Evolutionary conservation across 805 yeast genomes (phyloP).

Genomic region (Suhomyces pyralidae): DNA sequence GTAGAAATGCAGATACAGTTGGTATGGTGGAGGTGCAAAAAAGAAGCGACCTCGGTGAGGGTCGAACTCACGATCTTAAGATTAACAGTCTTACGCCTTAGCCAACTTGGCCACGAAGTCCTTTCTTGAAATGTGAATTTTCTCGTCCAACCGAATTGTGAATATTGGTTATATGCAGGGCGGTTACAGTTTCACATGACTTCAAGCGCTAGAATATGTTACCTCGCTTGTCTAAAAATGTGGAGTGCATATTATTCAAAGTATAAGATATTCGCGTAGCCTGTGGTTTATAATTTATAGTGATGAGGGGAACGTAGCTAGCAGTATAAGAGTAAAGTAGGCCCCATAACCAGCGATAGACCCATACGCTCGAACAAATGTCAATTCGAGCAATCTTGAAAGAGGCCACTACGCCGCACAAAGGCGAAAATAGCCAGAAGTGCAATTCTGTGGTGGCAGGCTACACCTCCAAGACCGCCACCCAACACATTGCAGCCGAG

Average conservation of each 20-base stretch:
- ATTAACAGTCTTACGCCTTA: conserved; percentile 18
- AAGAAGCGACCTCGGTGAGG: conserved; percentile 15
- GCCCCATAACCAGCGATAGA: not conserved
- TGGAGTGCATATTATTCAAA: not conserved
- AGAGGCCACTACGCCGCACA: not conserved
- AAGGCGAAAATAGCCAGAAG: conserved; percentile 5
- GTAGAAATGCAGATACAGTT: not conserved
- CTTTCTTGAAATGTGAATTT: not conserved
- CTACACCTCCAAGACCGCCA: conserved; percentile 20
- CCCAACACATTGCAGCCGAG: conserved; percentile 21
- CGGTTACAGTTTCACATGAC: not conserved
- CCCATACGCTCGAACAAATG: not conserved
- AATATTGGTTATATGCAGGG: not conserved
- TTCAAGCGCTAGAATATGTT: not conserved
- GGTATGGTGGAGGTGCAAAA: not conserved
- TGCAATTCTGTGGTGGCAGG: conserved; percentile 24
- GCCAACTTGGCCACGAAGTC: conserved; percentile 18
- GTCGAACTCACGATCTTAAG: conserved; percentile 17
- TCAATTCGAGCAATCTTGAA: not conserved
- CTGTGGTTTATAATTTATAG: not conserved
- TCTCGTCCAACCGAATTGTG: not conserved
- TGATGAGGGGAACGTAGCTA: not conserved
- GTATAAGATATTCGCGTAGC: not conserved
- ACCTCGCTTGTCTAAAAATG: not conserved
- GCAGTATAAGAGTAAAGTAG: not conserved